These are phyloP conservation scores for Populus hybrid DNA, from an alignment of 441 rosid species.

Conservation along the genomic window DNA sequence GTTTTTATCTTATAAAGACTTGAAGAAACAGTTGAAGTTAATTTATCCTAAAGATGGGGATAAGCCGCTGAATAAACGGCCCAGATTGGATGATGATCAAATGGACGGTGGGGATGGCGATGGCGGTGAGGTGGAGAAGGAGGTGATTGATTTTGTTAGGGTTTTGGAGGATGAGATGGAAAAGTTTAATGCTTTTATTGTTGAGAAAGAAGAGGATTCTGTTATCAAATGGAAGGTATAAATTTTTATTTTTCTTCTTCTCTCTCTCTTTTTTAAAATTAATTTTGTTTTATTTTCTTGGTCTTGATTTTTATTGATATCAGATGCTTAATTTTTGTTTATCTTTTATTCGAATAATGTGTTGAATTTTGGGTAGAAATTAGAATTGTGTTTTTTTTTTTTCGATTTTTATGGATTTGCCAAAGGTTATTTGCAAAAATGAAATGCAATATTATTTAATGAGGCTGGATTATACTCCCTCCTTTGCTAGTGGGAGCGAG, in stretches of 20 bases:
- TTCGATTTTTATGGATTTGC: not conserved
- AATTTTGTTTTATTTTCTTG: not conserved
- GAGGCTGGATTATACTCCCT: not conserved
- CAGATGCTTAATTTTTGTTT: not conserved
- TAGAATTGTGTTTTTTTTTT: no score
- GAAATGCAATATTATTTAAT: no score
- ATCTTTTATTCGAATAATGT: not conserved
- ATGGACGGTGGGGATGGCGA: constrained; percentile 16
- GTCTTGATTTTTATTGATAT: not conserved
- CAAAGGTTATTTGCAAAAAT: not conserved
- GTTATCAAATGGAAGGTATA: constrained; percentile 65
- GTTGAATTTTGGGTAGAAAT: not conserved
- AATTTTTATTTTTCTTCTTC: constrained; percentile 17
- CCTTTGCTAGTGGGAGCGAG: no score
- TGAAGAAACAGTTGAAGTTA: constrained; percentile 75
- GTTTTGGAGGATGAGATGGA: constrained; percentile 83
- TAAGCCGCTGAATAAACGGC: constrained; percentile 23
- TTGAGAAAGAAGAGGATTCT: constrained; percentile 91
- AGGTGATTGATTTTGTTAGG: constrained; percentile 64
- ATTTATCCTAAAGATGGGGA: constrained; percentile 33
- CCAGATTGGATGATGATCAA: constrained; percentile 11
- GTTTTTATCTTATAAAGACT: constrained; percentile 72
- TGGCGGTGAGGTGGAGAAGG: constrained; percentile 44
- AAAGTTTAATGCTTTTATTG: constrained; percentile 76
- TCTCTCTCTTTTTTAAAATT: no score